These are phyloP conservation scores for Mycena amicta DNA, from an alignment of 768 basidiomycete species.

Conservation along the genomic window DNA sequence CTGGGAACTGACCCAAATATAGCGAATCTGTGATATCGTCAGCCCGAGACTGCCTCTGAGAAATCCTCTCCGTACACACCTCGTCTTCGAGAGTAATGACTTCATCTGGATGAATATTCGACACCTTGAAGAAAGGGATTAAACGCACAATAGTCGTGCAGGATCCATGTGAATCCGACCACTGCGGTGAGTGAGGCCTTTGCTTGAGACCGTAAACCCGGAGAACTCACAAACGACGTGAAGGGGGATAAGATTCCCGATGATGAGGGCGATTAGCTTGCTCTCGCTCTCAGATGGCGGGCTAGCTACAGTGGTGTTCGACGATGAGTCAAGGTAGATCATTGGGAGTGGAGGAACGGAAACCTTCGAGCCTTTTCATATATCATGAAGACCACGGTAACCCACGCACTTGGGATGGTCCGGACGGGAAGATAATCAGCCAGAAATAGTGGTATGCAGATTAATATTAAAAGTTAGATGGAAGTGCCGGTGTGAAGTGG, in stretches of 20 bases:
- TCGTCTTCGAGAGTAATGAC: constrained; percentile 40
- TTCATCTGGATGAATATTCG: constrained; percentile 24
- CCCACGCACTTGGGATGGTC: no score
- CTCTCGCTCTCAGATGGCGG: no score
- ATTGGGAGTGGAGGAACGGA: no score
- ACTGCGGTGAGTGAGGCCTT: constrained; percentile 25
- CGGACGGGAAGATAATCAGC: no score
- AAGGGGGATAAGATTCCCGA: neutral
- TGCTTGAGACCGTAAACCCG: neutral
- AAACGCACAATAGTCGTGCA: constrained; percentile 39
- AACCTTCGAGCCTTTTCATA: no score
- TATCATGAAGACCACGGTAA: no score
- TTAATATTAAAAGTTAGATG: no score
- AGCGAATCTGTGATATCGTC: constrained; percentile 30
- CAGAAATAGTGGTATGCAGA: no score
- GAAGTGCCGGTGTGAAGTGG: no score
- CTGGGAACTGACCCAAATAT: no score
- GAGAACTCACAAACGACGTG: neutral
- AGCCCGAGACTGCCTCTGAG: neutral
- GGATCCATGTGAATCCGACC: constrained; percentile 38
- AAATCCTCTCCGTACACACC: constrained; percentile 17
- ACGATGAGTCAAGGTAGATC: no score
- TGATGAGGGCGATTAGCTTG: neutral
- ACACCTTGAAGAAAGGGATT: neutral
- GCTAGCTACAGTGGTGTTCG: no score